Evolutionary conservation across 2,329 filamentous ascomycete species (phyloP).

Genomic region (Pyricularia sp.): DNA sequence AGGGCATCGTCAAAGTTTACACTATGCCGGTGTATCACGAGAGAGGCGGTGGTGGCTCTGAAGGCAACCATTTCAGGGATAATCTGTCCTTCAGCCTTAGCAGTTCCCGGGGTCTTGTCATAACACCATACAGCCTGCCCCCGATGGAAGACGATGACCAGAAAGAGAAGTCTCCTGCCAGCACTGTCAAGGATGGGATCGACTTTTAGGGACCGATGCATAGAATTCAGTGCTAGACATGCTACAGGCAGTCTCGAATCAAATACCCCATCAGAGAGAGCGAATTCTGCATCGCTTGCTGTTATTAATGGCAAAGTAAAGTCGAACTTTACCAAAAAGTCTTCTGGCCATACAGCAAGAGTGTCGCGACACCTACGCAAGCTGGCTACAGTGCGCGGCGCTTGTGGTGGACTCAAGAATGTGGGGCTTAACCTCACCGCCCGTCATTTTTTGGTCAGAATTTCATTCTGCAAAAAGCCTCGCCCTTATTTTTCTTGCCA

Average conservation of each 20-base stretch:
- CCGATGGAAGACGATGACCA: constrained; percentile 63
- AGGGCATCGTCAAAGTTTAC: constrained; percentile 76
- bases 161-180: constrained; percentile 26
- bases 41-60: constrained; percentile 66
- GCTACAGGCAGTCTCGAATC: not conserved
- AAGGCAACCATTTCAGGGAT: constrained; percentile 56
- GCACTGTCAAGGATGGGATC: constrained; percentile 52
- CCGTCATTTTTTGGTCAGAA: not conserved
- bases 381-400: not conserved
- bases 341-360: too few relatives aligned
- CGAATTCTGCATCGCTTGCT: not conserved
- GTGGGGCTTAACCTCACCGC: not conserved
- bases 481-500: not conserved
- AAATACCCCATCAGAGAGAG: not conserved
- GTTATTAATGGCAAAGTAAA: not conserved
- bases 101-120: constrained; percentile 63
- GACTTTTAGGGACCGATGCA: constrained; percentile 44
- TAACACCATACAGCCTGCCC: constrained; percentile 80
- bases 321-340: not conserved
- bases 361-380: too few relatives aligned
- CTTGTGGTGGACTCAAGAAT: not conserved
- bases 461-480: not conserved
- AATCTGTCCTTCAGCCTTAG: constrained; percentile 87
- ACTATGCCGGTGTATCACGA: constrained; percentile 77
- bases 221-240: not conserved